A percentile compares a stretch with the other conserved stretches of the same genome.
Conservation (phyloP, 2,329 filamentous ascomycete species). For the Trichoderma sp. region DNA sequence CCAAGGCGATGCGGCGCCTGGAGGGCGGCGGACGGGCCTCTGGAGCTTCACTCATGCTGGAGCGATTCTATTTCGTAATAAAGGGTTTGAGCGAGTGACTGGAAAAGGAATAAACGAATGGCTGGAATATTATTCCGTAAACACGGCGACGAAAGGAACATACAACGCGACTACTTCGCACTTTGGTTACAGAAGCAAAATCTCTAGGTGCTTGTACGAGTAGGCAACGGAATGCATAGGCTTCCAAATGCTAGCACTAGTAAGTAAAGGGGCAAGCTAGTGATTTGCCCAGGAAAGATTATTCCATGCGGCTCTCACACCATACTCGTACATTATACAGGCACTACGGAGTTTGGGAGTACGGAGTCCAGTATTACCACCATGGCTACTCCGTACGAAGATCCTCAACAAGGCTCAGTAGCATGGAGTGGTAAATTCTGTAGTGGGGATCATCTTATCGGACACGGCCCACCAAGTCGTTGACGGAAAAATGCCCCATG, state of each 20-base stretch:
- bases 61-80: background rate
- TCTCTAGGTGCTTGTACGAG: background rate
- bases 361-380: background rate
- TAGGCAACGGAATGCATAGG: background rate
- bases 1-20: constrained; percentile 6
- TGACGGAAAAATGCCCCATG: background rate
- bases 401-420: background rate
- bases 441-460: background rate
- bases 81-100: constrained; percentile 3
- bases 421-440: background rate
- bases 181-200: background rate
- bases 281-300: background rate
- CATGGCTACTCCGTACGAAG: background rate
- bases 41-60: constrained; percentile 7
- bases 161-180: background rate
- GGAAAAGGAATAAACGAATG: background rate
- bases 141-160: background rate
- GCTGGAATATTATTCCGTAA: background rate
- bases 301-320: background rate
- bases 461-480: background rate
- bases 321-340: background rate
- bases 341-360: background rate
- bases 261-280: constrained; percentile 16
- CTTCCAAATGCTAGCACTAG: background rate
- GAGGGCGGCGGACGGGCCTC: background rate